Conservation (phyloP, 2,329 filamentous ascomycete species). For the Didymosphaeria variabile region DNA sequence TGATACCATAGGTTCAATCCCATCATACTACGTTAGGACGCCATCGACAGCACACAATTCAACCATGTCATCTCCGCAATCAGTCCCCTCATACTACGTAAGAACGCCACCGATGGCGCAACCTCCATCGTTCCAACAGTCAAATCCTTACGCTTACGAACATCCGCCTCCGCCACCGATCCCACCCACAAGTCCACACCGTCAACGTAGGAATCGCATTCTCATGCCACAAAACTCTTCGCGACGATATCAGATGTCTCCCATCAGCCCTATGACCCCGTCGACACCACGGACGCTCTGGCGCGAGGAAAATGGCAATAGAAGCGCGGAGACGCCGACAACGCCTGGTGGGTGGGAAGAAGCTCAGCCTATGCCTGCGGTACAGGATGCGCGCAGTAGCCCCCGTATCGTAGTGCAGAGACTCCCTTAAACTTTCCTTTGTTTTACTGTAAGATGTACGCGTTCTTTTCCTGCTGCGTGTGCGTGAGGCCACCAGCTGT, state of each 20-base stretch:
- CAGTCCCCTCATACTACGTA: constrained; percentile 15
- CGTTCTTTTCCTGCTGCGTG: constrained; percentile 10
- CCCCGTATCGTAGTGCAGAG: constrained; percentile 20
- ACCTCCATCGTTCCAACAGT: constrained; percentile 2
- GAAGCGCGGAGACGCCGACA: constrained; percentile 10
- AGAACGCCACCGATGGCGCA: constrained; percentile 12
- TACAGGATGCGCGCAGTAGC: constrained; percentile 22
- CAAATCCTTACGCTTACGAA: constrained; percentile 10
- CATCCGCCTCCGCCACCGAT: background rate
- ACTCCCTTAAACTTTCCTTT: constrained; percentile 9
- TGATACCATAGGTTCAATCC: constrained; percentile 11
- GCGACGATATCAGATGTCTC: constrained; percentile 22
- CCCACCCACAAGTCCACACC: constrained; percentile 20
- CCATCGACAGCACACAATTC: constrained; percentile 17
- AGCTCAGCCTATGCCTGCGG: constrained; percentile 13
- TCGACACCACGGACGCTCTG: constrained; percentile 25
- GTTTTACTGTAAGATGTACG: background rate
- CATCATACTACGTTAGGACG: constrained; percentile 20
- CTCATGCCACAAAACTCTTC: constrained; percentile 28
- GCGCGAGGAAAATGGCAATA: constrained; percentile 20
- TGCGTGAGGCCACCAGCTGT: constrained; percentile 8
- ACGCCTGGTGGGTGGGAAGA: constrained; percentile 7
- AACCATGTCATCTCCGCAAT: constrained; percentile 15
- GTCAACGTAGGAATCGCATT: constrained; percentile 28
- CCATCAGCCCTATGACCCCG: constrained; percentile 22